These are phyloP conservation scores for Saussurea involucrata DNA, from an alignment of 129 eudicot species.

Conservation along the genomic window DNA sequence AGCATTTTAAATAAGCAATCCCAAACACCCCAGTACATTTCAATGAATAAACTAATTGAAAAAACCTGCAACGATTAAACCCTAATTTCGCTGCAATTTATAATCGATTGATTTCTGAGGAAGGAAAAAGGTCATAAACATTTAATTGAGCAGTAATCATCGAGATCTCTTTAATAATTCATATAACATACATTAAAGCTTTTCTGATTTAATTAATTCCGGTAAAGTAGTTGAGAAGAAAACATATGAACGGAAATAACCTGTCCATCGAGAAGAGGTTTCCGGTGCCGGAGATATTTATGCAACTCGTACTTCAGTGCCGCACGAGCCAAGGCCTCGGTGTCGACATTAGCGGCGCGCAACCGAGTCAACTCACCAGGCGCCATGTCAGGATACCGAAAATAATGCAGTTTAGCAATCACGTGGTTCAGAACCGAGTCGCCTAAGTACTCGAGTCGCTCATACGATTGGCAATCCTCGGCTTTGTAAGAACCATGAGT, in stretches of 20 bases:
- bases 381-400: slow-evolving; percentile 33
- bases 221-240: background rate
- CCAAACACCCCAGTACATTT: too few relatives aligned
- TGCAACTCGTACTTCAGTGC: slow-evolving; percentile 37
- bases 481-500: slow-evolving; percentile 30
- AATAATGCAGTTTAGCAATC: slow-evolving; percentile 33
- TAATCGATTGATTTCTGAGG: background rate
- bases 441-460: slow-evolving; percentile 53
- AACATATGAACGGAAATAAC: slow-evolving; percentile 13
- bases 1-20: too few relatives aligned
- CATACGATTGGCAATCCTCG: slow-evolving; percentile 18
- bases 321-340: slow-evolving; percentile 66
- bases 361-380: slow-evolving; percentile 60
- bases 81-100: background rate
- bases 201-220: background rate
- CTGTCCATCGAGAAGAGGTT: slow-evolving; percentile 31
- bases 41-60: background rate
- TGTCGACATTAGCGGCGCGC: slow-evolving; percentile 60
- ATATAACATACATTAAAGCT: background rate
- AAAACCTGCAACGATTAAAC: background rate
- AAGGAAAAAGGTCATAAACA: background rate
- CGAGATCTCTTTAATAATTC: background rate
- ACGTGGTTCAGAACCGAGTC: slow-evolving; percentile 46
- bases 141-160: background rate
- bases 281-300: slow-evolving; percentile 47